Percentiles rank a stretch among this genome's conserved stretches.
phyloP scores from a whole-genome alignment of 2,329 filamentous ascomycete genomes.

The Aspergillus brunneoviolaceus region DNA sequence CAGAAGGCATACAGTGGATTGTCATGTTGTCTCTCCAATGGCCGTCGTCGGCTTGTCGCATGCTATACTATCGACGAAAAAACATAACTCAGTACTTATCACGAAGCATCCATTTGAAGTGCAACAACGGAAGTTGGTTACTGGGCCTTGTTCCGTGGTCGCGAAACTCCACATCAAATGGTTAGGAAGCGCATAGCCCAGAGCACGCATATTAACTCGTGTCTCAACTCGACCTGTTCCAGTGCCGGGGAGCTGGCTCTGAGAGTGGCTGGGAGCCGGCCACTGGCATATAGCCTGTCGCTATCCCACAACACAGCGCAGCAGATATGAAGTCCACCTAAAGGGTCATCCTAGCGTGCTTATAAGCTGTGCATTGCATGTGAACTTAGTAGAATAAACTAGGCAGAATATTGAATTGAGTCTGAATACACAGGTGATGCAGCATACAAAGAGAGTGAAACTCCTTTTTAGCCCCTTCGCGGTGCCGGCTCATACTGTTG shows the following conservation, averaged over 20 bases:
- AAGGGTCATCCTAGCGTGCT: not conserved
- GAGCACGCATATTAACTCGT: not conserved
- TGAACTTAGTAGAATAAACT: not conserved
- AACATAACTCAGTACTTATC: not conserved
- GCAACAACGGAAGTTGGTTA: not conserved
- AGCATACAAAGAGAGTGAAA: not conserved
- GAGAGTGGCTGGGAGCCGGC: too few relatives aligned
- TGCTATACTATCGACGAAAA: not conserved
- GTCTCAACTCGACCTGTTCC: not conserved
- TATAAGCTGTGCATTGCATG: not conserved
- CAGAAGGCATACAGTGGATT: not conserved
- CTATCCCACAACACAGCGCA: not conserved
- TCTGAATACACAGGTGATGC: not conserved
- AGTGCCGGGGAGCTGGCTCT: not conserved
- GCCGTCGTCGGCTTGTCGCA: not conserved
- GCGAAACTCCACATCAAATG: not conserved
- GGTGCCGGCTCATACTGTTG: not conserved
- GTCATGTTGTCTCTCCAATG: not conserved
- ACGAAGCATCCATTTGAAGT: not conserved
- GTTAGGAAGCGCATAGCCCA: not conserved
- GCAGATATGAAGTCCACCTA: not conserved
- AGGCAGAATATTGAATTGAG: not conserved
- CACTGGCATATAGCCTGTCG: not conserved
- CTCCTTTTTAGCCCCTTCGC: not conserved
- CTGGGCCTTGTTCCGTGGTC: not conserved